A percentile compares a stretch with the other conserved stretches of the same genome.
These are phyloP conservation scores for Saccharomyces hybrid DNA, from an alignment of 1,139 yeast species.

Conservation along the genomic window DNA sequence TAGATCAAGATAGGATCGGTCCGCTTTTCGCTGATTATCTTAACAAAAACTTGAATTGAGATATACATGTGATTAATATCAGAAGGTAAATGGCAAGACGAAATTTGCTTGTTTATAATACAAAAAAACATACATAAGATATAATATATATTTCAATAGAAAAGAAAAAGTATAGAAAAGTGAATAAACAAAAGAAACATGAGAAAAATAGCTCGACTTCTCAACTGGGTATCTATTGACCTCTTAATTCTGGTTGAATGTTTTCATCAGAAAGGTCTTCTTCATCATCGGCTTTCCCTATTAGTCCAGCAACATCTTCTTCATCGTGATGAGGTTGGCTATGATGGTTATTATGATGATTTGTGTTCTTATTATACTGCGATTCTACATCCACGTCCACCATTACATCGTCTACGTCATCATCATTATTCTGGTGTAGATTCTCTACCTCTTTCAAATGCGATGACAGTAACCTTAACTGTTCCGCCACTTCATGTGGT, in stretches of 20 bases:
- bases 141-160: conserved; percentile 1
- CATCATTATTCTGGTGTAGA: conserved; percentile 10
- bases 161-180: background rate
- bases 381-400: background rate
- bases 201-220: background rate
- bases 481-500: conserved; percentile 33
- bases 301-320: background rate
- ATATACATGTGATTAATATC: background rate
- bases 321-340: background rate
- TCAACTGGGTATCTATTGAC: conserved; percentile 17
- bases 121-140: background rate
- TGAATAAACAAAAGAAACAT: background rate
- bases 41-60: conserved; percentile 33
- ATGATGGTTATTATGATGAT: background rate
- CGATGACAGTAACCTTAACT: conserved; percentile 28
- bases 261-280: conserved; percentile 26
- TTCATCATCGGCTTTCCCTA: conserved; percentile 2
- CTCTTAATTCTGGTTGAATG: conserved; percentile 33
- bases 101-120: background rate
- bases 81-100: conserved; percentile 1
- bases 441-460: conserved; percentile 31
- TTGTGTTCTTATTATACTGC: background rate
- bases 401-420: conserved; percentile 6
- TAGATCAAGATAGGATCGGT: conserved; percentile 54
- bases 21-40: conserved; percentile 70